Evolutionary conservation across 2,329 filamentous ascomycete species (phyloP), one percentile per base, ranked within the genome.

Genomic region (Cladosporium sp.): DNA sequence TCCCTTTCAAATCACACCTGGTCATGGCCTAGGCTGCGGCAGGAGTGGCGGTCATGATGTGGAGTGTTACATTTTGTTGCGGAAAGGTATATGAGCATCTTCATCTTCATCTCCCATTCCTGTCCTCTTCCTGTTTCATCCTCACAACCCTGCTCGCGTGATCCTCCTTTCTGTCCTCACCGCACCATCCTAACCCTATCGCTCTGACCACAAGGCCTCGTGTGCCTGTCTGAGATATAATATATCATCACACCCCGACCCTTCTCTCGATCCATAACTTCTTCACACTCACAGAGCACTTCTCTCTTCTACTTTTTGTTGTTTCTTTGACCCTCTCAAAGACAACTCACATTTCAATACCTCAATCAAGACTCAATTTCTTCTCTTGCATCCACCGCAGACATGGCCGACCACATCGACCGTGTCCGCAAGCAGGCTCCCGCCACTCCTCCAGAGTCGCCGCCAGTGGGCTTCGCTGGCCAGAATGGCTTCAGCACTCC

Each of bases 401-500:
- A 19, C 27, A 62, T 63, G 57, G 55, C 54, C 32, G 47, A 41
- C 47, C 51, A 50, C 18, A 41, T 41, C 30, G 45, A 63, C 24
- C 62, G 61, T 37, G 55, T 64, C 38, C 56, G 58, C 54, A 65
- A 61, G 52, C 52, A 59, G 18, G 36, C 32, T 60, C 64, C 64
- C 24, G 61, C 64, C 47, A 68, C 66, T 27, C 66, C 66, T 37
- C 66, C 66, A 30, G 61, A 61, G 38, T 68, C 66, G 20, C 66
- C 66, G n/a, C 66, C 66, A n/a, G 57, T 58, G 11, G 66, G 66
- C 43, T 66, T 67, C 47, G 56, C 58, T n/a, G 66, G 66, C 47
- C 65, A 68, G 54, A 64, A 66, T 64, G 65, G 66, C 57, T 66
- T 67, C 59, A 68, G 65, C 58, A 68, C 65, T 18, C 66, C 66